These are phyloP conservation scores for Pythium insidiosum DNA, from an alignment of 352 stramenopile genomes.

Conservation along the genomic window DNA sequence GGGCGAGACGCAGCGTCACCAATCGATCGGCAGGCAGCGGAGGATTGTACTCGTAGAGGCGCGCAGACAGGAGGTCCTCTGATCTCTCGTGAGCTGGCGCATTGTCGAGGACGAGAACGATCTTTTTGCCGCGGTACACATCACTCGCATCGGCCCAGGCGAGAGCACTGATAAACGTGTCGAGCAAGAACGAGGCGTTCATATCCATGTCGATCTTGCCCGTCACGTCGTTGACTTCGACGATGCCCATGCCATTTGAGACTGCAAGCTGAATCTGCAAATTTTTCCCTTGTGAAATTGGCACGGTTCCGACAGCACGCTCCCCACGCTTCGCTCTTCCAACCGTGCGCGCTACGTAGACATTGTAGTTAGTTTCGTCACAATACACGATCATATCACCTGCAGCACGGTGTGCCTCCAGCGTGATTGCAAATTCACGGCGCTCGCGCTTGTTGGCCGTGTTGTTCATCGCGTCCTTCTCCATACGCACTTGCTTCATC, in stretches of 20 bases:
- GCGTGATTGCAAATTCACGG: neutral
- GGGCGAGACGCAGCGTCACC: neutral
- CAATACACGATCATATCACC: no score
- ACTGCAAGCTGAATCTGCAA: conserved; percentile 1
- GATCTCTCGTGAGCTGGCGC: neutral
- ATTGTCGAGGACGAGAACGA: neutral
- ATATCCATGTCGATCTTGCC: conserved; percentile 1
- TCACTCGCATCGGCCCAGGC: neutral
- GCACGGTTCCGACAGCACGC: neutral
- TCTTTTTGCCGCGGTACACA: neutral
- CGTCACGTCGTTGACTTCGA: neutral
- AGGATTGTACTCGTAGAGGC: neutral
- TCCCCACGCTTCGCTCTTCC: no score
- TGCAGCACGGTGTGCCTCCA: neutral
- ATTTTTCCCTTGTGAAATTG: neutral
- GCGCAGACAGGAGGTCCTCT: neutral
- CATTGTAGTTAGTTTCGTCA: no score
- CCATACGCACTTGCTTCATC: neutral
- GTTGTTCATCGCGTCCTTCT: neutral
- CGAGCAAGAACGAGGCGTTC: no score
- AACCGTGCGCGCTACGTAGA: no score
- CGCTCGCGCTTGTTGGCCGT: neutral
- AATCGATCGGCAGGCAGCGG: neutral
- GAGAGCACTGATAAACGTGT: no score
- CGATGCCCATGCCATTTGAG: neutral